A percentile compares a stretch with the other conserved stretches of the same genome.
Conservation (phyloP, 441 rosid genomes). For the Gossypium laxum region DNA sequence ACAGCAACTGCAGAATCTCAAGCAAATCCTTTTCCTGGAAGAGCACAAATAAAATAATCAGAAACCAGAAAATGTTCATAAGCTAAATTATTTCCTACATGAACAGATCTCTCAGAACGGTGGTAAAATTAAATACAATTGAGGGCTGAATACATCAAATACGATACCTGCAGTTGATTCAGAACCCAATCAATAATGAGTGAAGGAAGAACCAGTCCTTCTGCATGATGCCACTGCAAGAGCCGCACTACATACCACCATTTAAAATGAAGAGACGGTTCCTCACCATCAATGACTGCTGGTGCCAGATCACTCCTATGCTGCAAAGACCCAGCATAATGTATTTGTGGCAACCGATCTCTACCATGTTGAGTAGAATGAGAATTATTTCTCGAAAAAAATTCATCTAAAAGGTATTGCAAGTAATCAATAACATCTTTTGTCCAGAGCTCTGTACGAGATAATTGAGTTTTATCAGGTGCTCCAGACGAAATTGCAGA, state of each 20-base stretch:
- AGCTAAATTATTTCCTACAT: conserved; percentile 8
- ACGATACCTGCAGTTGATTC: conserved; percentile 64
- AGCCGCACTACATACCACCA: conserved; percentile 95
- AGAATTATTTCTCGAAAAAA: conserved; percentile 47
- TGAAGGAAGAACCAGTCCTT: conserved; percentile 83
- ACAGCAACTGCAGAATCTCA: conserved; percentile 75
- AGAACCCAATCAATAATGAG: conserved; percentile 93
- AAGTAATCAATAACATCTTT: conserved; percentile 87
- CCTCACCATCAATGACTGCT: conserved; percentile 54
- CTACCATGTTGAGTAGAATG: conserved; percentile 51
- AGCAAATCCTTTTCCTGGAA: conserved; percentile 74
- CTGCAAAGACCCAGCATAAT: conserved; percentile 56
- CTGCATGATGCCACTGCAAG: conserved; percentile 86
- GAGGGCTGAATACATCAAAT: not conserved
- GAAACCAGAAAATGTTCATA: conserved; percentile 17
- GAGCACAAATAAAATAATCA: conserved; percentile 21
- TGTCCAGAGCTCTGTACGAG: conserved; percentile 90
- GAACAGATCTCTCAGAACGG: not conserved
- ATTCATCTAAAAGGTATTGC: conserved; percentile 78
- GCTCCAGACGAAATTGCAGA: conserved; percentile 53
- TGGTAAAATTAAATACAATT: not conserved
- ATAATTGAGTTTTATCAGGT: conserved; percentile 58
- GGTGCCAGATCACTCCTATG: conserved; percentile 45
- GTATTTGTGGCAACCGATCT: conserved; percentile 63
- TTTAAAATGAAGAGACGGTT: conserved; percentile 73